phyloP scores from a whole-genome alignment of 2,329 filamentous ascomycete genomes.

The Xylaria sp. region DNA sequence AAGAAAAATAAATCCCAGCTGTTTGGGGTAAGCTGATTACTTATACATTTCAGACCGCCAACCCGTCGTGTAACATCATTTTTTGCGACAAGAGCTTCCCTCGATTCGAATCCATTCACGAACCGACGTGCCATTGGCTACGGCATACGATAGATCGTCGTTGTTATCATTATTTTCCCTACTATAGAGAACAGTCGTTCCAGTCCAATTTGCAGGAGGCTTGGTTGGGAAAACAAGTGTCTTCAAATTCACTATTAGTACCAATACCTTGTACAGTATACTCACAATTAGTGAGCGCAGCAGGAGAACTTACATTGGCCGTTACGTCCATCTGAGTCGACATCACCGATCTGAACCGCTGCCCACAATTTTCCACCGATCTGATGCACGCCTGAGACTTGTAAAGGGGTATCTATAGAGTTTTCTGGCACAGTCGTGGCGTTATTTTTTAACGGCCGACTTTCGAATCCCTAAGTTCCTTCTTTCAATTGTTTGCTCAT shows the following conservation, averaged over 20 bases:
- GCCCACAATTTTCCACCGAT: slow-evolving; percentile 15
- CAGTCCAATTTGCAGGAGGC: slow-evolving; percentile 2
- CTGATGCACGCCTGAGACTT: slow-evolving; percentile 27
- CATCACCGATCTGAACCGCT: slow-evolving; percentile 6
- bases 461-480: slow-evolving; percentile 20
- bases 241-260: slow-evolving; percentile 9
- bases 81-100: slow-evolving; percentile 6
- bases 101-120: slow-evolving; percentile 10
- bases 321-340: not conserved
- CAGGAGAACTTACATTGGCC: slow-evolving; percentile 7
- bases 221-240: slow-evolving; percentile 12
- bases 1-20: slow-evolving; percentile 34
- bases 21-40: slow-evolving; percentile 20
- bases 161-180: slow-evolving; percentile 7
- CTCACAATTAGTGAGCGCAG: slow-evolving; percentile 7
- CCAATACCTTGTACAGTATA: slow-evolving; percentile 19
- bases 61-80: slow-evolving; percentile 23
- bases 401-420: slow-evolving; percentile 26
- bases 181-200: slow-evolving; percentile 3
- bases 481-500: slow-evolving; percentile 14
- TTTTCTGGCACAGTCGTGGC: slow-evolving; percentile 10
- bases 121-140: slow-evolving; percentile 12
- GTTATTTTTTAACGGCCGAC: slow-evolving; percentile 20
- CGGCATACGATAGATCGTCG: slow-evolving; percentile 4
- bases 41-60: slow-evolving; percentile 22